These are phyloP conservation scores for Penicillium steckii DNA, from an alignment of 495 filamentous ascomycete species.

Conservation along the genomic window DNA sequence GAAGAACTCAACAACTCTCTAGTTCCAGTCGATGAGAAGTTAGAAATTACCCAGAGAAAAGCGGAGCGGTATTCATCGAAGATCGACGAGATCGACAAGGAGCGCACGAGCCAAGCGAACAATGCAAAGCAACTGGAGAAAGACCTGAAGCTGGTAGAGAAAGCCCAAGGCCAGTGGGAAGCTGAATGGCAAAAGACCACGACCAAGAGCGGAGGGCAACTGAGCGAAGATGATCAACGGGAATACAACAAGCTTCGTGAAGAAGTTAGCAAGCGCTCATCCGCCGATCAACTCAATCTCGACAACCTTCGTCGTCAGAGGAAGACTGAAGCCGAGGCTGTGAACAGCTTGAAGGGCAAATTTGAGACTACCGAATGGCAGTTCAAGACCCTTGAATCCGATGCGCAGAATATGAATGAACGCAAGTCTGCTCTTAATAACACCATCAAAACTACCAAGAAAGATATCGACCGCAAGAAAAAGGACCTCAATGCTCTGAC, in stretches of 20 bases:
- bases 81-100: conserved; percentile 69
- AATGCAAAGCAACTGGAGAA: conserved; percentile 71
- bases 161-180: conserved; percentile 87
- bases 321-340: conserved; percentile 85
- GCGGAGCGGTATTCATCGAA: conserved; percentile 63
- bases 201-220: conserved; percentile 79
- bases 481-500: conserved; percentile 81
- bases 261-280: conserved; percentile 82
- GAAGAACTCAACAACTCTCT: conserved; percentile 82
- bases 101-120: conserved; percentile 65
- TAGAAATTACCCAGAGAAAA: conserved; percentile 73
- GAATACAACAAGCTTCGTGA: conserved; percentile 85
- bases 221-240: conserved; percentile 82
- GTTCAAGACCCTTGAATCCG: conserved; percentile 67
- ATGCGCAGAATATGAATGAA: conserved; percentile 66
- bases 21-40: conserved; percentile 89
- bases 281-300: conserved; percentile 76
- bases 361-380: conserved; percentile 75
- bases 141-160: conserved; percentile 79
- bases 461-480: conserved; percentile 85
- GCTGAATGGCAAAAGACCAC: conserved; percentile 77
- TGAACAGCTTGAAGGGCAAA: conserved; percentile 81
- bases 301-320: conserved; percentile 80
- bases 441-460: conserved; percentile 61
- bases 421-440: conserved; percentile 59